Base-by-base conservation (phyloP, 805 yeast genomes). In the Brettanomyces nanus region DNA sequence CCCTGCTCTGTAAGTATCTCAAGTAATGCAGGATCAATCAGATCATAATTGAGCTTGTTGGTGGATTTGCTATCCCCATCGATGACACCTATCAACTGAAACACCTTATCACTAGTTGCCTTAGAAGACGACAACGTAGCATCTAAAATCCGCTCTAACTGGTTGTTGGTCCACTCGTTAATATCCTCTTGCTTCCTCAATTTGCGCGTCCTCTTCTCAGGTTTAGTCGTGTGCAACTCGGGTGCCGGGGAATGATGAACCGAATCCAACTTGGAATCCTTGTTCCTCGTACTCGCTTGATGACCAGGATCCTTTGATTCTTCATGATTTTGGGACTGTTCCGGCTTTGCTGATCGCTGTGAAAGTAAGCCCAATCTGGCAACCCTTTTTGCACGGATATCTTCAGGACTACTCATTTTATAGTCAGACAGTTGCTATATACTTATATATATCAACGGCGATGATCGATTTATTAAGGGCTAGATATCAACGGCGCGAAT, bases 1-100 rank as follows among this genome's bases (percentile, higher is more conserved):
- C 84, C 85, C 26, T 56, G 48, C 40, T 77, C 83, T 2, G 79
- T 66, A 32, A 79, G 56, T 17, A 73, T 52, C 42, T 77, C 82
- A 54, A 78, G 65, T 39, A 77, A 68, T 3, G 70, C 60, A 6
- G 69, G 60, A 45, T 79, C 86, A 25, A 75, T 51, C 18, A 56
- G 50, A 25, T 62, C 65, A 10, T 48, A 47, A 6, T 47, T 41
- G 4, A 70, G 48, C 3, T 40, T 10, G 10, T 21, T 31, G 4
- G 43, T 29, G n/a, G 38, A 35, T 23, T 7, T 34, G 26, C 40
- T 40, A 6, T 33, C 19, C 3, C 39, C 28, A 4, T 53, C 49
- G 31, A 56, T 55, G 11, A 44, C 40, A 6, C 49, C 43, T 15
- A 59, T 52, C 19, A 59, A 31, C 0, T 15, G 19, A 7, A 17